Evolutionary conservation across 495 filamentous ascomycete genomes (phyloP).

Genomic region (Margaritispora aquatica): DNA sequence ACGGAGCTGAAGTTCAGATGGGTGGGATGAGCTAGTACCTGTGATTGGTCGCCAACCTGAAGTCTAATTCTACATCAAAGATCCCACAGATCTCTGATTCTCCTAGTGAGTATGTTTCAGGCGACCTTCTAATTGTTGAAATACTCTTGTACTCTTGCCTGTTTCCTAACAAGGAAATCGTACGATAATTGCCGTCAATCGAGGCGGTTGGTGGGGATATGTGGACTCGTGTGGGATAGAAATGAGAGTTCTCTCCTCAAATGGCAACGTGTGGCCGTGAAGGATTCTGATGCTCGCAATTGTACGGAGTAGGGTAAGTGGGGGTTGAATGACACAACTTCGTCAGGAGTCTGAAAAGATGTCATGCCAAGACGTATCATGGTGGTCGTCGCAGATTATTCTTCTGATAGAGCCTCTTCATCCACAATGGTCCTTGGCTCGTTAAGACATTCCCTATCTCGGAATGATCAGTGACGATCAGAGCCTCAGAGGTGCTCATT

Average conservation of each 20-base stretch:
- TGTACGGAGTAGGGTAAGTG: neutral
- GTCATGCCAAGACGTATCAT: neutral
- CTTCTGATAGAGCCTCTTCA: too few relatives aligned
- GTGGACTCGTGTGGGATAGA: neutral
- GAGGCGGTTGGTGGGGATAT: neutral
- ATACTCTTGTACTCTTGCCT: neutral
- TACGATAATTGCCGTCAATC: neutral
- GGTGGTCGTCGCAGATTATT: neutral
- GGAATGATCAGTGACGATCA: neutral
- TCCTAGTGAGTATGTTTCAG: neutral
- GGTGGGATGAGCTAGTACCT: neutral
- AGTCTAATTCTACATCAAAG: neutral
- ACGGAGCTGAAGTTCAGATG: slow-evolving; percentile 8
- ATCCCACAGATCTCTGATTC: neutral
- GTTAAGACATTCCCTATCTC: neutral
- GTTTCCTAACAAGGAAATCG: too few relatives aligned
- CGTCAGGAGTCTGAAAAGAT: neutral
- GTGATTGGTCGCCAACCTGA: slow-evolving; percentile 1
- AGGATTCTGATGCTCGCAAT: neutral
- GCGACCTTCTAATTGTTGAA: neutral
- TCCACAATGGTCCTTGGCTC: too few relatives aligned
- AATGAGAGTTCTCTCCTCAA: neutral
- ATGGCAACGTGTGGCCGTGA: neutral
- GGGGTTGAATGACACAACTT: neutral
- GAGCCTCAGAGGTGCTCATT: neutral